A percentile compares a stretch with the other conserved stretches of the same genome.
These are phyloP conservation scores for Licmophora abbreviata DNA, from an alignment of 108 stramenopile species.

Conservation along the genomic window DNA sequence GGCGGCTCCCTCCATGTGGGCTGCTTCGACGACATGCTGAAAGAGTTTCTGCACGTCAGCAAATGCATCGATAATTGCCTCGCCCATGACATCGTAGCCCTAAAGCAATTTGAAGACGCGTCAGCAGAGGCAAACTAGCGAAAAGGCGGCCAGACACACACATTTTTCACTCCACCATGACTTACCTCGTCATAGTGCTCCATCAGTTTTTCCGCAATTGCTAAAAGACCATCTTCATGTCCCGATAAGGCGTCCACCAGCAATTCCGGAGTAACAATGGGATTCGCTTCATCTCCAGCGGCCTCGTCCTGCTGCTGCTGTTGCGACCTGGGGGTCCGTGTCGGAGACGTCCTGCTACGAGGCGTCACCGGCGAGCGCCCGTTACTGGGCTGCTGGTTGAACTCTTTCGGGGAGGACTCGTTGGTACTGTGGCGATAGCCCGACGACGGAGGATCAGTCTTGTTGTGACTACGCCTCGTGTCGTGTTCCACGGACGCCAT, in stretches of 20 bases:
- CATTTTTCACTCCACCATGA: too few relatives aligned
- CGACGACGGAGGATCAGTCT: not conserved
- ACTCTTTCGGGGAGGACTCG: too few relatives aligned
- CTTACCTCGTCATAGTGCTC: slow-evolving; percentile 80
- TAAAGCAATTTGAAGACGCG: too few relatives aligned
- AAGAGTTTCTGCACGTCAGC: slow-evolving; percentile 81
- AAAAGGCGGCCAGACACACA: too few relatives aligned
- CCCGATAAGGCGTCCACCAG: slow-evolving; percentile 80
- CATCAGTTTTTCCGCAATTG: slow-evolving; percentile 83
- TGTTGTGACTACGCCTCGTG: slow-evolving; percentile 1
- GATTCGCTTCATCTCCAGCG: too few relatives aligned
- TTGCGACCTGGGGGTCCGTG: slow-evolving; percentile 15
- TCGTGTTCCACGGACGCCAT: slow-evolving; percentile 21
- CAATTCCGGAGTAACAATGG: slow-evolving; percentile 72
- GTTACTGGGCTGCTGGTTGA: too few relatives aligned
- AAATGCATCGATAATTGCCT: slow-evolving; percentile 82
- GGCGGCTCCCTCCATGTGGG: slow-evolving; percentile 88
- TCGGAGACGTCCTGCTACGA: slow-evolving; percentile 1
- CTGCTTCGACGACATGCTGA: slow-evolving; percentile 85
- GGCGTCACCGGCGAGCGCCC: too few relatives aligned
- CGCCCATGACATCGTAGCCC: slow-evolving; percentile 85
- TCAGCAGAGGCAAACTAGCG: too few relatives aligned
- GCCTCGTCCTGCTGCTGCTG: slow-evolving; percentile 9
- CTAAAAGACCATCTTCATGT: slow-evolving; percentile 81
- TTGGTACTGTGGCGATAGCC: too few relatives aligned